Percentiles rank a stretch among this genome's conserved stretches.
Evolutionary conservation across 2,329 filamentous ascomycete species (phyloP).

Genomic region (Sporothrix brunneoviolacea): DNA sequence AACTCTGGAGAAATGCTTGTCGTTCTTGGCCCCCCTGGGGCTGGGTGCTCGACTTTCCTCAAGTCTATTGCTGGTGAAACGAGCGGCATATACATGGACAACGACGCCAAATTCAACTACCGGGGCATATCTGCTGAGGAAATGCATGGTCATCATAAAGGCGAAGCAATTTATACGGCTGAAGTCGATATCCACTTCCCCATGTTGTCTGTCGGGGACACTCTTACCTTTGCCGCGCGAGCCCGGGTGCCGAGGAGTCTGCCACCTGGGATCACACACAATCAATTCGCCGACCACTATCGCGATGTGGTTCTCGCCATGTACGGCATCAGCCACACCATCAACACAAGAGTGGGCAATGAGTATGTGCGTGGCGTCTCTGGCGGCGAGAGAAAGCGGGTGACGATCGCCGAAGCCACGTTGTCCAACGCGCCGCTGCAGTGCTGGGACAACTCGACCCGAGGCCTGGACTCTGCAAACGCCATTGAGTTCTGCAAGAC

Average conservation of each 20-base stretch:
- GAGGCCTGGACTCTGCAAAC: conserved; percentile 68
- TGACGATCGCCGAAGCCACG: conserved; percentile 55
- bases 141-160: conserved; percentile 72
- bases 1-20: conserved; percentile 68
- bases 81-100: conserved; percentile 68
- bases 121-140: conserved; percentile 65
- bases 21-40: conserved; percentile 63
- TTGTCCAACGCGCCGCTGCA: conserved; percentile 55
- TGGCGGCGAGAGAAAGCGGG: conserved; percentile 65
- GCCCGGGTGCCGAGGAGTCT: conserved; percentile 59
- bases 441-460: conserved; percentile 66
- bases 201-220: conserved; percentile 69
- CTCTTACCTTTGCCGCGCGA: conserved; percentile 69
- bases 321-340: conserved; percentile 66
- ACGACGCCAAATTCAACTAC: conserved; percentile 71
- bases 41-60: conserved; percentile 74
- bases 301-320: conserved; percentile 69
- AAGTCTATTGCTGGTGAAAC: conserved; percentile 81
- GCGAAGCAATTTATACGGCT: conserved; percentile 81
- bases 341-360: conserved; percentile 67
- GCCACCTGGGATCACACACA: conserved; percentile 49
- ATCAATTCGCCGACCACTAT: conserved; percentile 48
- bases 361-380: conserved; percentile 69
- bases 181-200: conserved; percentile 80
- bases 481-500: conserved; percentile 70